A percentile compares a stretch with the other conserved stretches of the same genome.
These are phyloP conservation scores for Boechera stricta DNA, from an alignment of 345 rosid species.

Conservation along the genomic window DNA sequence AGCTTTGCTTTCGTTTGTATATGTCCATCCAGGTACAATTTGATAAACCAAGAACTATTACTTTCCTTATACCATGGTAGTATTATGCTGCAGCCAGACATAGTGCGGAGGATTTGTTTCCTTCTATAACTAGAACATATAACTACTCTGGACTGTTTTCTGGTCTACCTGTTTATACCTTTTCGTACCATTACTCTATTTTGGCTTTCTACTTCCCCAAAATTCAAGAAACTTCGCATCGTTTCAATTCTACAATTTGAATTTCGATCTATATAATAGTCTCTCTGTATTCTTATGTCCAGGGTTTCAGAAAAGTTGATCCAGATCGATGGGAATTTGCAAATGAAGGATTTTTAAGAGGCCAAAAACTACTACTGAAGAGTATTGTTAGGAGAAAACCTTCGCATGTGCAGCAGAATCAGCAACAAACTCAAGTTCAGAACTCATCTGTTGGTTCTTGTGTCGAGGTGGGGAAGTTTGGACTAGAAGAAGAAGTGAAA, in stretches of 20 bases:
- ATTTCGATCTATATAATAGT: slow-evolving; percentile 15
- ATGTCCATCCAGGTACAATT: slow-evolving; percentile 32
- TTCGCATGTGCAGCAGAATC: slow-evolving; percentile 60
- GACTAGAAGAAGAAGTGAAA: slow-evolving; percentile 85
- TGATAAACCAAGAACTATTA: slow-evolving; percentile 35
- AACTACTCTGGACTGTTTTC: slow-evolving; percentile 14
- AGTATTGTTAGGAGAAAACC: slow-evolving; percentile 71
- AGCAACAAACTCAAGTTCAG: slow-evolving; percentile 60
- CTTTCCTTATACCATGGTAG: slow-evolving; percentile 23
- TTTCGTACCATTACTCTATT: slow-evolving; percentile 21
- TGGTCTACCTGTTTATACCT: slow-evolving; percentile 29
- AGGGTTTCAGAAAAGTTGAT: slow-evolving; percentile 93
- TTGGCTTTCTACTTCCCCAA: background rate
- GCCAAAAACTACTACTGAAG: slow-evolving; percentile 76
- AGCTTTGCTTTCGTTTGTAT: slow-evolving; percentile 40
- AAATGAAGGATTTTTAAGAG: slow-evolving; percentile 83
- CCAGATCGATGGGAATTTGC: slow-evolving; percentile 94
- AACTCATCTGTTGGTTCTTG: slow-evolving; percentile 71
- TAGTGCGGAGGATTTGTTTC: slow-evolving; percentile 5
- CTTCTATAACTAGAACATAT: slow-evolving; percentile 21
- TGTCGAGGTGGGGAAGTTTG: slow-evolving; percentile 87
- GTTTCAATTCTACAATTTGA: background rate
- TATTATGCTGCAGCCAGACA: background rate
- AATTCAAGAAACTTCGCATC: slow-evolving; percentile 2
- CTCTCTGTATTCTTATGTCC: slow-evolving; percentile 27